A percentile compares a stretch with the other conserved stretches of the same genome.
Conservation (phyloP, 163 green algal species). For the Scenedesmus sp. region DNA sequence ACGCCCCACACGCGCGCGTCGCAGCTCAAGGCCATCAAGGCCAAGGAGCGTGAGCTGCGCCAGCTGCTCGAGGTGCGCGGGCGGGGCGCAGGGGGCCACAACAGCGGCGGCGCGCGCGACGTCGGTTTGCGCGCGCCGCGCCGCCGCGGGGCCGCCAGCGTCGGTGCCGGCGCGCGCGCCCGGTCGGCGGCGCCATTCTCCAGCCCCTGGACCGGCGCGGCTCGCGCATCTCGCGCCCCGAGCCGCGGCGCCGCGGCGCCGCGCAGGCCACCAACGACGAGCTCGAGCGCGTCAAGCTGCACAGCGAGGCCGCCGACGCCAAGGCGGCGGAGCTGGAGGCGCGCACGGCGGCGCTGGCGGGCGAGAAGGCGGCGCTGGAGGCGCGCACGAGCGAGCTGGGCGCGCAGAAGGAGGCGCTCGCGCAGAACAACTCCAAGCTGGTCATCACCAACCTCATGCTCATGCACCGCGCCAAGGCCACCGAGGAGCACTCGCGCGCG, state of each 20-base stretch:
- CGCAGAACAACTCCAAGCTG: conserved; percentile 41
- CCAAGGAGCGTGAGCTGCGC: conserved; percentile 16
- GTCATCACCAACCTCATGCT: conserved; percentile 38
- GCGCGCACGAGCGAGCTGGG: background rate
- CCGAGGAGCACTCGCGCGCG: conserved; percentile 30
- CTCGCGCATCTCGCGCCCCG: background rate
- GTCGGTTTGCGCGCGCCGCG: no score
- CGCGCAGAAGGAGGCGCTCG: conserved; percentile 26
- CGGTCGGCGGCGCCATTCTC: no score
- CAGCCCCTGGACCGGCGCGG: background rate
- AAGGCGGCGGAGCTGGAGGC: background rate
- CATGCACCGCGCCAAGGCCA: conserved; percentile 23
- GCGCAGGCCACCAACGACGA: conserved; percentile 16
- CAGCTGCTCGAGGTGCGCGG: conserved; percentile 14
- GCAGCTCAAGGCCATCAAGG: conserved; percentile 1
- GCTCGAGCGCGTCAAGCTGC: background rate
- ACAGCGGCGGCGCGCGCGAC: no score
- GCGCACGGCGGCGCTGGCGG: no score
- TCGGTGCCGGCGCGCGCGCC: no score
- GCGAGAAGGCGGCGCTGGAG: conserved; percentile 7
- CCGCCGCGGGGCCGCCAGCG: background rate
- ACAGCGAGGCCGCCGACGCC: background rate
- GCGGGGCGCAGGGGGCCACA: background rate
- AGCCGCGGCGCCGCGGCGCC: background rate
- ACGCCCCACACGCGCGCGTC: no score